Evolutionary conservation across 2,329 filamentous ascomycete genomes (phyloP), one percentile per base, ranked within the genome.

Genomic region (Colletotrichum neosansevieriae): DNA sequence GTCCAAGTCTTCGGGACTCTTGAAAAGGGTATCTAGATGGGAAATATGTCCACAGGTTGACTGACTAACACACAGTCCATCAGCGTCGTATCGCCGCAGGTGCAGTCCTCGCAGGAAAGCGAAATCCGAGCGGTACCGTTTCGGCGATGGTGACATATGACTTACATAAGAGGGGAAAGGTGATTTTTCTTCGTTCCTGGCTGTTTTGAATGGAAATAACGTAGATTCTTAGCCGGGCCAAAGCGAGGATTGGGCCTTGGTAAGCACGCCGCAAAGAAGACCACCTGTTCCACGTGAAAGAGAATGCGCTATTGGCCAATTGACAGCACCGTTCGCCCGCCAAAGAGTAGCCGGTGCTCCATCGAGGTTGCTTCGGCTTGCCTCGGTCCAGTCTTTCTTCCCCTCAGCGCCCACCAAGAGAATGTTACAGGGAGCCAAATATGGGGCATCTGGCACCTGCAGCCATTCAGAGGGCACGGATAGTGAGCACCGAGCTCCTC

Each of bases 361-460:
- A 58, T 38, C 54, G 19, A 32, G 29, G 47, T 32, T 15, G 34
- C 36, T 42, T 47, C 70, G 70, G 70, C 59, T 71, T 71, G 67
- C 70, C 70, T 71, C 67, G 70, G 70, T 69, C 68, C 54, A 65
- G 38, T 34, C n/a, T 21, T 38, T 67, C 24, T 2, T 6, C 65
- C 65, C 65, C 65, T 68, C 65, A 65, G 54, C 19, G 29, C 29
- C 6, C 29, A 29, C 29, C 38, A 24, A 29, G 21, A 34, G 15
- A 7, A 19, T 2, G 17, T n/a, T 44, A 13, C 13, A 12, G 54
- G 54, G 54, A 12, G 1, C 13, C 45, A 34, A 29, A 50, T 40
- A 24, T 24, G 19, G 19, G 6, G 24, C 13, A 17, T 21, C 19
- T 42, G 40, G 24, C 1, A 19, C 7, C n/a, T 21, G n/a, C 56